phyloP scores from a whole-genome alignment of 2,329 filamentous ascomycete species.

The Pseudocercospora macadamiae region DNA sequence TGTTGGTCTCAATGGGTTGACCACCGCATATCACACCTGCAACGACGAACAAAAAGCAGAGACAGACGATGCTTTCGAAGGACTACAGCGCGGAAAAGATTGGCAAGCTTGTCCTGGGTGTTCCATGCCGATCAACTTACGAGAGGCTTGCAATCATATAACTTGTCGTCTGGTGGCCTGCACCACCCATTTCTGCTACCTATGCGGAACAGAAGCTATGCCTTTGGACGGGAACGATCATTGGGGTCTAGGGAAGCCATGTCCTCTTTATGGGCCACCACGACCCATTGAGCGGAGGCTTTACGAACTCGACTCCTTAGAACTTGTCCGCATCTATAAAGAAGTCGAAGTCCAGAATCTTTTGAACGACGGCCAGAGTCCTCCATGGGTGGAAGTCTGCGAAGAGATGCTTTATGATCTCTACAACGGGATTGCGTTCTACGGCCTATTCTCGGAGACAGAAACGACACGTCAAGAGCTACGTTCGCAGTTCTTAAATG shows the following conservation, averaged over 20 bases:
- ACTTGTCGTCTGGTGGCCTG: neutral
- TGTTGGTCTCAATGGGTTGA: neutral
- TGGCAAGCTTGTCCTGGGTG: constrained; percentile 25
- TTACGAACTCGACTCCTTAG: too few relatives aligned
- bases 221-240: neutral
- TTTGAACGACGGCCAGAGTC: too few relatives aligned
- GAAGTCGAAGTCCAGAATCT: too few relatives aligned
- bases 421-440: too few relatives aligned
- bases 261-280: neutral
- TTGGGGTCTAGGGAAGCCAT: neutral
- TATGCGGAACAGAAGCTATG: neutral
- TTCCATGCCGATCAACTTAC: constrained; percentile 4
- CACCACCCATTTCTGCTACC: neutral
- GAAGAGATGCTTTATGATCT: too few relatives aligned
- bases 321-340: too few relatives aligned
- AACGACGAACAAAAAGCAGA: neutral
- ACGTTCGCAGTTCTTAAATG: too few relatives aligned
- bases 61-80: constrained; percentile 4
- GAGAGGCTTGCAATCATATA: constrained; percentile 19
- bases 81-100: constrained; percentile 18
- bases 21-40: neutral
- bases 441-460: too few relatives aligned
- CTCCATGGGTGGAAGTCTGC: too few relatives aligned
- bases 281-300: neutral
- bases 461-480: too few relatives aligned